Base-by-base conservation (phyloP, 805 yeast genomes). In the Yarrowia osloensis region DNA sequence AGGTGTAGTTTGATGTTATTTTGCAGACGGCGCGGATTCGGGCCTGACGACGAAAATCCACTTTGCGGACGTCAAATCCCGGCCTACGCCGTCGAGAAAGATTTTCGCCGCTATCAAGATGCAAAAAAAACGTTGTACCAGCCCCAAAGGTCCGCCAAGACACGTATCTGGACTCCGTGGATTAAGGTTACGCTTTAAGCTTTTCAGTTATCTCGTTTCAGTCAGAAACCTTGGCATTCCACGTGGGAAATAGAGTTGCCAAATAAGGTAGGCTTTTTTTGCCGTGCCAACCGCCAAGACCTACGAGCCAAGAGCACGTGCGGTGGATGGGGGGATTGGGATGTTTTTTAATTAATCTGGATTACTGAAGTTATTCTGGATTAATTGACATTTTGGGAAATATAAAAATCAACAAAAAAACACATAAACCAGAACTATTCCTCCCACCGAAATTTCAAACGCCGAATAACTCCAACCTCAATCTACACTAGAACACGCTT, bases 241-340 rank as follows among this genome's bases (percentile, higher is more conserved):
- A 54, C 62, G 62, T 54, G 62, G 62, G 33, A 3, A 2, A 5
- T 17, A 4, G 12, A 19, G 24, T 4, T 49, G 8, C 1, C 17
- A 13, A n/a, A 12, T 9, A 28, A 19, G 15, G 21, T 1, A n/a
- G 37, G 59, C 21, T 26, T 54, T 37, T 11, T 26, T n/a, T 37
- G 62, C 46, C 62, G 42, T 39, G 46, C 46, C 46, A 24, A 24
- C 46, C 46, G 42, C 62, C 46, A 39, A 37, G 62, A 15, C 62
- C 42, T 39, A 9, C 9, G n/a, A n/a, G 61, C 61, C 61, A 54
- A 54, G 61, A 54, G 61, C 61, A 54, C 61, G 61, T 54, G 61
- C 39, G n/a, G 39, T 17, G 39, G 39, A 15, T 11, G 39, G 39
- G 4, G n/a, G 39, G 15, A 35, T 35, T 15, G 15, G 15, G 31